Evolutionary conservation across 2,329 filamentous ascomycete species (phyloP).

Genomic region (Coniella lustricola): DNA sequence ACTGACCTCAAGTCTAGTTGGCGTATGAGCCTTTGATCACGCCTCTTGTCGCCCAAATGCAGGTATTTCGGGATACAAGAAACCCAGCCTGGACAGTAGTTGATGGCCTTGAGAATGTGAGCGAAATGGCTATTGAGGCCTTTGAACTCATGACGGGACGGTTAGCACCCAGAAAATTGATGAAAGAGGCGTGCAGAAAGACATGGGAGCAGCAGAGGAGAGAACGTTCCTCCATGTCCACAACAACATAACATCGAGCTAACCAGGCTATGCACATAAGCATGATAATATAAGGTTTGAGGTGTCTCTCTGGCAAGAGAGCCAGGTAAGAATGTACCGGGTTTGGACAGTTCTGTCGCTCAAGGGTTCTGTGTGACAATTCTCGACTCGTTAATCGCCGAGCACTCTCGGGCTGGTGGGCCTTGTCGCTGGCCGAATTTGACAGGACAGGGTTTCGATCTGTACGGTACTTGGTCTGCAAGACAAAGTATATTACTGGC

Average conservation of each 20-base stretch:
- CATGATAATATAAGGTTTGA: neutral
- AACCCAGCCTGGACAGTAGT: constrained; percentile 62
- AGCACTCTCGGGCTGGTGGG: no score
- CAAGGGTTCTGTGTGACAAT: no score
- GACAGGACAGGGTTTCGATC: no score
- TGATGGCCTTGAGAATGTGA: constrained; percentile 64
- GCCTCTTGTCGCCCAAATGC: constrained; percentile 61
- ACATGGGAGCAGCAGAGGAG: constrained; percentile 34
- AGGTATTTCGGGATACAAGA: constrained; percentile 38
- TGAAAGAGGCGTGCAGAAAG: constrained; percentile 52
- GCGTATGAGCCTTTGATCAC: constrained; percentile 67
- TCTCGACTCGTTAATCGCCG: no score
- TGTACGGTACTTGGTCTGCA: no score
- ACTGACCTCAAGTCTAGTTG: constrained; percentile 31
- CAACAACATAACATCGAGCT: neutral
- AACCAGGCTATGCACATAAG: no score
- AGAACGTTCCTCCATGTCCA: constrained; percentile 15
- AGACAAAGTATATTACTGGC: no score
- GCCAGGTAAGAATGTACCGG: no score
- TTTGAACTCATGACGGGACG: constrained; percentile 71
- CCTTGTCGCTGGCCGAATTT: no score
- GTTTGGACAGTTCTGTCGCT: no score
- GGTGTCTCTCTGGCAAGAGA: no score
- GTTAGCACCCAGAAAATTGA: constrained; percentile 59
- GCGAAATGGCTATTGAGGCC: constrained; percentile 69